Conservation (phyloP, 192 early-diverging fungal genomes). For the Hyaloraphidium curvatum region DNA sequence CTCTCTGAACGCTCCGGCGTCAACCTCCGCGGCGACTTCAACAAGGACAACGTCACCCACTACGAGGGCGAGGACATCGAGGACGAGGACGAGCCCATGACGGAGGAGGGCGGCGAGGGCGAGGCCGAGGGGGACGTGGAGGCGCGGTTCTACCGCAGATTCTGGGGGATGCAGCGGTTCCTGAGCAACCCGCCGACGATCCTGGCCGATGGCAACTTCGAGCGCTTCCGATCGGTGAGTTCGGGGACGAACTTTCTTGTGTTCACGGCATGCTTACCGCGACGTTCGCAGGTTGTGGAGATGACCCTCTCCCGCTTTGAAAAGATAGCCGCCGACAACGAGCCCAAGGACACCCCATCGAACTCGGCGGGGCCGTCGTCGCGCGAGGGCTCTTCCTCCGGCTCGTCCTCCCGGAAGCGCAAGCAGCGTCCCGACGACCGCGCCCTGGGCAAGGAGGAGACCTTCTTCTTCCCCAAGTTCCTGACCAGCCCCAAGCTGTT, state of each 20-base stretch:
- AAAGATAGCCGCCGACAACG: no score
- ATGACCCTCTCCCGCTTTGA: no score
- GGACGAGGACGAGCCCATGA: slow-evolving; percentile 15
- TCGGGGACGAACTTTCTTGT: no score
- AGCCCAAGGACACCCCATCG: no score
- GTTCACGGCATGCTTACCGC: no score
- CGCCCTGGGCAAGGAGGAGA: no score
- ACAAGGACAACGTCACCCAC: slow-evolving; percentile 38
- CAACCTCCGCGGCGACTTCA: slow-evolving; percentile 76
- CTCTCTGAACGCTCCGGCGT: slow-evolving; percentile 78
- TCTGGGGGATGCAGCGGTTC: slow-evolving; percentile 61
- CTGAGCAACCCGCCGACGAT: slow-evolving; percentile 48
- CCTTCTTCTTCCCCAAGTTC: slow-evolving; percentile 67
- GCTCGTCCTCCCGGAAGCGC: no score
- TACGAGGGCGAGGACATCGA: slow-evolving; percentile 24
- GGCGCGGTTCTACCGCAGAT: slow-evolving; percentile 37
- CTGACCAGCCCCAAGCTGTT: slow-evolving; percentile 49
- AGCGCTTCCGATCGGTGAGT: slow-evolving; percentile 17
- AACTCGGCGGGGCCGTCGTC: no score
- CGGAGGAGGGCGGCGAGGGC: neutral
- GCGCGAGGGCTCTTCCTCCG: no score
- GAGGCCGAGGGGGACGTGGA: slow-evolving; percentile 6
- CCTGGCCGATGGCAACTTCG: slow-evolving; percentile 17
- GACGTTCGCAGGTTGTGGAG: no score
- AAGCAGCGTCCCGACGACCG: no score